Base-by-base conservation (phyloP, 805 yeast genomes). In the Tetrapisispora phaffii region DNA sequence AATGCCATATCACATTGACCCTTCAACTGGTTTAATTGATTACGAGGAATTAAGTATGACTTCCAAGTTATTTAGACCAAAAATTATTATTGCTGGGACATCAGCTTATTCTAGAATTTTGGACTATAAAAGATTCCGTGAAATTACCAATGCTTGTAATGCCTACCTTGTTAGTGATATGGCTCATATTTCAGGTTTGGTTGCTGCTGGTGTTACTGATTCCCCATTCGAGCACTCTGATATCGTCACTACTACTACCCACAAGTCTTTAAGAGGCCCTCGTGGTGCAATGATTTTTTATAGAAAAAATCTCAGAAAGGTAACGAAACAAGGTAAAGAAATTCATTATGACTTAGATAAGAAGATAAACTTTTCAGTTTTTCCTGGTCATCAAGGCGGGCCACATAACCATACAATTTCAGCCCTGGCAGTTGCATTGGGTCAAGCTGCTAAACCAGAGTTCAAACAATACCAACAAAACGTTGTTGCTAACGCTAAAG, bases 371-470 rank as follows among this genome's bases (percentile, higher is more conserved):
- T 90, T 90, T 64, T 86, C 96, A 28, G 97, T 90, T 46, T 90
- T 90, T 85, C 98, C 98, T 56, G 97, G 95, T 53, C 97, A 90
- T 68, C 98, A 90, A 74, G 98, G 98, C 74, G 98, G 98, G 63
- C 98, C 98, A 55, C 97, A 90, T 70, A 90, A 90, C 73, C 97
- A 90, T 70, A 90, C 97, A 57, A 90, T 90, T 61, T 80, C 96
- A 52, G 97, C 97, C 19, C 74, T 90, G 57, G 95, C 97, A 28
- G 90, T 88, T 47, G 97, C 97, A 33, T 76, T 90, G 60, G 86
- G 86, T 63, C 97, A 90, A 73, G 89, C 96, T 46, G 72, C 77
- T 43, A 74, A 90, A 39, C 95, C 95, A 33, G 96, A 86, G 66
- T 90, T 81, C 73, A 82, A 77, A 65, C 74, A 78, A 58, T 90